Base-by-base conservation (phyloP, 2,329 filamentous ascomycete species). In the Epichloe sylvatica region DNA sequence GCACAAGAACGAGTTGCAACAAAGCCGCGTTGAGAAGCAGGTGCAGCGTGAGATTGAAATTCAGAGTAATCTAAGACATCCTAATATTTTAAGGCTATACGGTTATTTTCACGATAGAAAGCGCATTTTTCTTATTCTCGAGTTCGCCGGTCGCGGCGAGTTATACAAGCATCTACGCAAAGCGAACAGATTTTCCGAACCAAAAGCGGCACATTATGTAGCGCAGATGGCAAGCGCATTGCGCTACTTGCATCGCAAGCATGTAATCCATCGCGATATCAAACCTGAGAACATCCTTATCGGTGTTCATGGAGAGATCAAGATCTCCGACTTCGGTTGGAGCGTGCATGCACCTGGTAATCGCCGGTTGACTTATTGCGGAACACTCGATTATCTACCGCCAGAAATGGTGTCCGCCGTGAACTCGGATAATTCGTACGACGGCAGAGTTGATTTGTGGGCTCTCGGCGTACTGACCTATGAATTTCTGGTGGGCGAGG, bases 321-420 rank as follows among this genome's bases (percentile, higher is more conserved):
- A 98, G 69, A 90, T 98, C 61, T 94, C 88, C 4, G 92, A 98
- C 67, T 98, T 97, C 62, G 91, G 92, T 45, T 98, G 92, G 92
- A 94, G 86, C 64, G 92, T 97, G 4, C 92, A 98, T 67, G 92
- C 92, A 5, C 92, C 92, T 30, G 96, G 94, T 68, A 94, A 91
- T 70, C 76, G 92, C 57, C 78, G 92, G 54, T 84, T 90, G 62
- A 98, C 92, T 49, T 90, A 97, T 80, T 98, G 92, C 66, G 92
- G 92, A 55, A 98, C 92, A n/a, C 79, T 97, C 40, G 92, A 98
- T 69, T 98, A 98, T 67, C 78, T 98, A 15, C 92, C 92, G 3
- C 92, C 92, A 4, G 92, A 98, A 80, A 98, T 98, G 92, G 78
- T 97, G 42, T 77, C 77, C 57, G 78, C 82, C 58, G 86, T 91